phyloP scores from a whole-genome alignment of 768 basidiomycete species.

The Sarcodon aspratus region DNA sequence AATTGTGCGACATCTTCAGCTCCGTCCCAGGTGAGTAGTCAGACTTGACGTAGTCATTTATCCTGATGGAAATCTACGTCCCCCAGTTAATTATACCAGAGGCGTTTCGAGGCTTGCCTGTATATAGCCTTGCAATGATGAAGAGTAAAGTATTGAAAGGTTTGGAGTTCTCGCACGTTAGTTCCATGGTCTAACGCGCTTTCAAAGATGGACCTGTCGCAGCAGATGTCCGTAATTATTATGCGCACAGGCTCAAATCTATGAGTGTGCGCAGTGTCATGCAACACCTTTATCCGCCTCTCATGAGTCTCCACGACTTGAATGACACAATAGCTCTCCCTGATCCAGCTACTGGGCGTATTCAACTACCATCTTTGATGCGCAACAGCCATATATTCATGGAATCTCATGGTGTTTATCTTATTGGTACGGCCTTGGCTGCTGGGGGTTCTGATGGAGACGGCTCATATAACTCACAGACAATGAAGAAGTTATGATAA shows the following conservation, averaged over 20 bases:
- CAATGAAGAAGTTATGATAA: conserved; percentile 76
- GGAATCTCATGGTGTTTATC: conserved; percentile 85
- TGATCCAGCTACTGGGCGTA: conserved; percentile 40
- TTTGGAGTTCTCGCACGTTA: conserved; percentile 10
- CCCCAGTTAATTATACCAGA: conserved; percentile 87
- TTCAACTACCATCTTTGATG: conserved; percentile 69
- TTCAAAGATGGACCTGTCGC: conserved; percentile 69
- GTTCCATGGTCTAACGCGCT: neutral
- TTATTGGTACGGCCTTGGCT: conserved; percentile 53
- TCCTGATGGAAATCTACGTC: conserved; percentile 2
- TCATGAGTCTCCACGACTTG: conserved; percentile 84
- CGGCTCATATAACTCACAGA: conserved; percentile 32
- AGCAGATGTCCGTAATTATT: conserved; percentile 87
- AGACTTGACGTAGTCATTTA: neutral
- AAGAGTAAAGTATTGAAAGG: conserved; percentile 96
- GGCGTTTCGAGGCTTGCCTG: conserved; percentile 76
- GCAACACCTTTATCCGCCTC: conserved; percentile 76
- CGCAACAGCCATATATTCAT: conserved; percentile 77
- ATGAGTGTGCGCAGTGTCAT: conserved; percentile 61
- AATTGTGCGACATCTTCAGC: conserved; percentile 78
- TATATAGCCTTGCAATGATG: conserved; percentile 68
- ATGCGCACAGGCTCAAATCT: conserved; percentile 64
- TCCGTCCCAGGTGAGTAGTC: conserved; percentile 56
- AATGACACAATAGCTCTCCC: conserved; percentile 61
- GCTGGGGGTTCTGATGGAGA: neutral